These are phyloP conservation scores for Scheffersomyces stipitis DNA, from an alignment of 805 yeast genomes.

Conservation along the genomic window DNA sequence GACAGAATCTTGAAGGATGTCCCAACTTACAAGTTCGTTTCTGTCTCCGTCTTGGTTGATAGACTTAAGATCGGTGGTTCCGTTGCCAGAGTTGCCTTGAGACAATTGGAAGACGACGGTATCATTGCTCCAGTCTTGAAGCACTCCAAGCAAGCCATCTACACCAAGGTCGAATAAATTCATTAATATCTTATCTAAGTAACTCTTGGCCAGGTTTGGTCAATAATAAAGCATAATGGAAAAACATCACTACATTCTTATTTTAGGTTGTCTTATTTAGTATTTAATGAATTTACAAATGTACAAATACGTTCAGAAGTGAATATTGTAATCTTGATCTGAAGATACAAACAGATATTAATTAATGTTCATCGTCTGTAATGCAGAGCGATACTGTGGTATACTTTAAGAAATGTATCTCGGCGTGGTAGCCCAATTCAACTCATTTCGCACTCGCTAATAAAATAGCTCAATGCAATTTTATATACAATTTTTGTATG, in stretches of 20 bases:
- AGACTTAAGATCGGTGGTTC: constrained; percentile 99
- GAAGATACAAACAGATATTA: no score
- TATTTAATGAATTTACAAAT: not conserved
- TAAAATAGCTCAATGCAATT: no score
- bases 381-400: no score
- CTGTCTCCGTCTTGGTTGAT: constrained; percentile 97
- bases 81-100: constrained; percentile 95
- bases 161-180: constrained; percentile 68
- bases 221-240: not conserved
- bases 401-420: no score
- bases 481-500: no score
- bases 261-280: not conserved
- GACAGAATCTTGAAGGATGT: constrained; percentile 99
- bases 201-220: not conserved
- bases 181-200: constrained; percentile 1
- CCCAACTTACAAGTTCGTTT: constrained; percentile 97
- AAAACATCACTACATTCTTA: not conserved
- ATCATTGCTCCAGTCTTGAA: constrained; percentile 89
- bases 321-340: no score
- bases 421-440: no score
- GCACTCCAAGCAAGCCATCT: constrained; percentile 96
- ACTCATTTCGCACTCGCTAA: no score
- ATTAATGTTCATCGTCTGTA: no score
- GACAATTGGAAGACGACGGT: constrained; percentile 94
- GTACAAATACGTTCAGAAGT: not conserved